Conservation (phyloP, 73 alveolate genomes). For the Blepharisma japonicum region DNA sequence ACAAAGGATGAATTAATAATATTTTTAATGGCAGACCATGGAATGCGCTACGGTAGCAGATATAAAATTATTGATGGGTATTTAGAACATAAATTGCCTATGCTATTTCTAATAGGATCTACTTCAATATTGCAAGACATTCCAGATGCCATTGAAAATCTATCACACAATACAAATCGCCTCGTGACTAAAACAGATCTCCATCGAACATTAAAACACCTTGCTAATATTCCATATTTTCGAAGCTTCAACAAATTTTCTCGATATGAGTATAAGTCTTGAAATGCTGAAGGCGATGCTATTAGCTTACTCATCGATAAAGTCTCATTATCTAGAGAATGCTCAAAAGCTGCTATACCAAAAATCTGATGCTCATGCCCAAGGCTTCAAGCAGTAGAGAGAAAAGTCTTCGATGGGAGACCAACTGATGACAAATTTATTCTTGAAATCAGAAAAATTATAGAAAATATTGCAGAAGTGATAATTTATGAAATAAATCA, state of each 20-base stretch:
- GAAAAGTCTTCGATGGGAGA: background rate
- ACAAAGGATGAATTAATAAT: background rate
- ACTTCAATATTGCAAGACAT: background rate
- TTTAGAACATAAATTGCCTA: background rate
- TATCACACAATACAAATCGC: constrained; percentile 1
- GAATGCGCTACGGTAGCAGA: background rate
- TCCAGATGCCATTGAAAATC: background rate
- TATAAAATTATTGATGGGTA: background rate
- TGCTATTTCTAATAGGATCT: background rate
- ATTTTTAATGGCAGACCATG: constrained; percentile 21
- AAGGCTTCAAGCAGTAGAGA: background rate
- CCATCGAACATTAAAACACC: background rate
- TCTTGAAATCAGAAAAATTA: background rate
- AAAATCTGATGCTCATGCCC: background rate
- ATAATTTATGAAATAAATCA: background rate
- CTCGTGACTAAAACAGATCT: constrained; percentile 4
- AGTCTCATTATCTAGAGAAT: background rate
- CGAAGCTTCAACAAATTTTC: background rate
- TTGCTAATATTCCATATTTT: background rate
- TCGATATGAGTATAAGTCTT: too few relatives aligned
- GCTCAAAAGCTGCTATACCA: background rate
- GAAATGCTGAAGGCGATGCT: too few relatives aligned
- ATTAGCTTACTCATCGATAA: too few relatives aligned
- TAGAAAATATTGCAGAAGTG: background rate
- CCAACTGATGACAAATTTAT: background rate